Base-by-base conservation (phyloP, 2,329 filamentous ascomycete species). In the Colletotrichum sp. region DNA sequence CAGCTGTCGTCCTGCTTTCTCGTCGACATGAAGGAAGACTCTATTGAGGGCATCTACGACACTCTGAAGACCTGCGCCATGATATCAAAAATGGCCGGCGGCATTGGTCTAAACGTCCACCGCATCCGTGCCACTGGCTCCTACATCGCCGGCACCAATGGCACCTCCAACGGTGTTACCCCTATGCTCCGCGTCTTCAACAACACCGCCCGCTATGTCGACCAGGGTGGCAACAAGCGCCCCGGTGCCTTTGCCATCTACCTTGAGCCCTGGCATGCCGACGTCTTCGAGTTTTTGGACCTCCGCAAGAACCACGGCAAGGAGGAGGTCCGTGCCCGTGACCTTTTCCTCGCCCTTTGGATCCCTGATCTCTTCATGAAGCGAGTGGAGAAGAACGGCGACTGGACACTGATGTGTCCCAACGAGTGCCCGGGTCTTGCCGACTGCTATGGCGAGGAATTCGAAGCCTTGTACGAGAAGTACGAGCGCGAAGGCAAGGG, bases 351-450 rank as follows among this genome's bases (percentile, higher is more conserved):
- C 78, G 97, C 96, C 76, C 91, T 99, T 67, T 99, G 97, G 97
- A 98, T 98, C 75, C 96, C 97, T 16, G 97, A 99, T 89, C 92
- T 99, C 62, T 99, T 99, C 92, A 99, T 99, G 97, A 98, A 98
- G 91, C 96, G 97, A 85, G 96, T 99, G 72, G 96, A 99, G 88
- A 93, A 95, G 90, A 99, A 99, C 85, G 94, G 92, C 73, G 94
- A 97, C 76, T 99, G 97, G 97, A 99, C 97, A 21, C 90, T 99
- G 59, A 98, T 99, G 94, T 99, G 97, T 87, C 97, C 97, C 78
- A 98, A 98, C 82, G 97, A 99, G 87, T 97, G 95, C 83, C 95
- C 96, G 75, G 97, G 96, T 75, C 92, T 99, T 78, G 96, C 97
- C 74, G 97, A 99, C 86, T 95, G 98, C 83, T 99, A 99, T 82